phyloP scores from a whole-genome alignment of 352 stramenopile species.

The Thalassiosira allenii region DNA sequence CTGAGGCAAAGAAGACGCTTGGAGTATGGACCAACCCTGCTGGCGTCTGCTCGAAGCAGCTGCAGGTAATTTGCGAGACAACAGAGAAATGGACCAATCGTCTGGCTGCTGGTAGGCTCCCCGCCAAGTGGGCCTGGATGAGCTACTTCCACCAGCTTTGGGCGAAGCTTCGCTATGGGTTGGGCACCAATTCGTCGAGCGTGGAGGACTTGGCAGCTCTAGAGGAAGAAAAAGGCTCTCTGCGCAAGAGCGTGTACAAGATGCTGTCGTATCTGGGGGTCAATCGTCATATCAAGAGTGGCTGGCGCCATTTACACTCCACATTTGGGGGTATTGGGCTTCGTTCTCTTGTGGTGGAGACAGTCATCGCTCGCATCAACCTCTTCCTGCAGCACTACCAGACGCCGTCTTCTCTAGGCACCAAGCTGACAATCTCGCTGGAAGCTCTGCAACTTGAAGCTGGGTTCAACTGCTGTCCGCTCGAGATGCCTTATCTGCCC shows the following conservation, averaged over 20 bases:
- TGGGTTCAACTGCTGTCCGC: no score
- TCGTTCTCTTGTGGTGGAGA: not conserved
- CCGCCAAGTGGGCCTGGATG: constrained; percentile 17
- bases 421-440: not conserved
- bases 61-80: not conserved
- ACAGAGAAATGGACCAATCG: constrained; percentile 19
- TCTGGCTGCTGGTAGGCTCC: not conserved
- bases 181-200: not conserved
- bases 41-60: not conserved
- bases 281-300: not conserved
- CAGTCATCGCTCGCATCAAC: not conserved
- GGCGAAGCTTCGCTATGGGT: constrained; percentile 13
- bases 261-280: constrained; percentile 4
- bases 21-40: constrained; percentile 18
- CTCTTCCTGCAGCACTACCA: constrained; percentile 1
- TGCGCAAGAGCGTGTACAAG: not conserved
- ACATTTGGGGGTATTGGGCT: constrained; percentile 2
- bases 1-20: constrained; percentile 20
- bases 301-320: constrained; percentile 1
- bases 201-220: not conserved
- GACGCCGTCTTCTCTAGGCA: not conserved
- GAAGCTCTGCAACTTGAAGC: not conserved
- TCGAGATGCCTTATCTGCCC: not conserved
- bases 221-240: constrained; percentile 1
- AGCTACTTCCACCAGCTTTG: constrained; percentile 41